Evolutionary conservation across 352 stramenopile species (phyloP), one percentile per base, ranked within the genome.

Genomic region (Poterioochromonas sp.): DNA sequence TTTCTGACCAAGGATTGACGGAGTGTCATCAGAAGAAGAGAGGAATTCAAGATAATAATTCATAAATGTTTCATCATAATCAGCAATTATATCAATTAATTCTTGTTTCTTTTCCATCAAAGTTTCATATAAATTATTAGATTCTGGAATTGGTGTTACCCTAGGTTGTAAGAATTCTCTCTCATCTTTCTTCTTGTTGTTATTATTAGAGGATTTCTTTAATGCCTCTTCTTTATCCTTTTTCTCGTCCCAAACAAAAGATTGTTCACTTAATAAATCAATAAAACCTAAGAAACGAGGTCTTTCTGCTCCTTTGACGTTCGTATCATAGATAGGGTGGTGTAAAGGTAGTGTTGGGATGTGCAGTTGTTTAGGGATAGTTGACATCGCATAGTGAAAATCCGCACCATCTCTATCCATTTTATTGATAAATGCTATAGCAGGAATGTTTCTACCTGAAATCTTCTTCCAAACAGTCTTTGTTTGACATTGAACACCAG

Each of bases 401-500:
- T 84, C 89, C 11, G 88, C 88, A 58, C 90, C 90, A 70, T 91
- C 85, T 5, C 90, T 83, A 77, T 95, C 90, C 65, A 95, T 81
- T 68, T 95, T 95, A 84, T 95, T 95, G 11, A 94, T 82, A 79
- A 94, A 95, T 22, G 80, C 87, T 47, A 95, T 84, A 39, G 89
- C 83, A 1, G 90, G 90, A 51, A 87, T 79, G 12, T 70, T 53
- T 54, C 87, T 79, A 29, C 80, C 85, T 51, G 92, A 82, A 12
- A 88, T 88, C 79, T 92, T 89, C 68, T 88, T 84, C 90, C 90
- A 95, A 0, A 95, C 90, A 62, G 90, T 94, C 82, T 93, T 87
- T 5, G 90, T 90, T 82, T 95, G 90, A 32, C 90, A 89, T 82
- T 98, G 93, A 3, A 99, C 95, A 43, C 95, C 95, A 0, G 93